Base-by-base conservation (phyloP, 2,329 filamentous ascomycete species). In the Cercospora sojina region DNA sequence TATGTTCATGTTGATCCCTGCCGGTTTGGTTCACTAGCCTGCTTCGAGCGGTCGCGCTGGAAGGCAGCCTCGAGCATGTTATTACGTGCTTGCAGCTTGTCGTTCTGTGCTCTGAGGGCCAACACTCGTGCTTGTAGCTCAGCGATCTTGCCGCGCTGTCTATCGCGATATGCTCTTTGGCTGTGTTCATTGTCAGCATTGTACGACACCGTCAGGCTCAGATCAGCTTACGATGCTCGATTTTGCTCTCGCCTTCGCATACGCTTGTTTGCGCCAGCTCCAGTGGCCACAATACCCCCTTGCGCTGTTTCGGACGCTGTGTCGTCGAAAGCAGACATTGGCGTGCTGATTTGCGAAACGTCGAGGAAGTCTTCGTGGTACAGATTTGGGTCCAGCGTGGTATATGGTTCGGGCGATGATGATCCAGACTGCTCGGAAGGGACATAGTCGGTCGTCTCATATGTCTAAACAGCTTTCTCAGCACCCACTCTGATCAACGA, bases 111-210 rank as follows among this genome's bases (percentile, higher is more conserved):
- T 35, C 57, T 49, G 59, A 65, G 64, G 18, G 59, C 35, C 5
- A 65, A 20, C 18, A 65, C 51, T 18, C 61, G 49, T 10, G 64
- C 49, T 51, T 65, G 64, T 13, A 65, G 25, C 20, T 65, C 64
- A 8, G 58, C 35, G 12, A 65, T 65, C 57, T 65, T 65, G n/a
- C 59, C 64, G 47, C 64, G 64, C 35, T 65, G 64, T 47, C 64
- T 51, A 60, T 65, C 64, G 4, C 64, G 58, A 27, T 65, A 65
- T 7, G 64, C 64, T 57, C 64, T 49, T 27, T 65, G 64, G 2
- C 64, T 65, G 12, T 10, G 20, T 23, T 51, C 3, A 20, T 0
- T 27, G 47, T 51, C 20, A 51, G 12, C 20, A 23, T 16, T 20
- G 23, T 16, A 23, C 20, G 20, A 20, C 2, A 7, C 5, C 10